Evolutionary conservation across 1,284 basidiomycete genomes (phyloP).

Genomic region (Farysia itapuensis): DNA sequence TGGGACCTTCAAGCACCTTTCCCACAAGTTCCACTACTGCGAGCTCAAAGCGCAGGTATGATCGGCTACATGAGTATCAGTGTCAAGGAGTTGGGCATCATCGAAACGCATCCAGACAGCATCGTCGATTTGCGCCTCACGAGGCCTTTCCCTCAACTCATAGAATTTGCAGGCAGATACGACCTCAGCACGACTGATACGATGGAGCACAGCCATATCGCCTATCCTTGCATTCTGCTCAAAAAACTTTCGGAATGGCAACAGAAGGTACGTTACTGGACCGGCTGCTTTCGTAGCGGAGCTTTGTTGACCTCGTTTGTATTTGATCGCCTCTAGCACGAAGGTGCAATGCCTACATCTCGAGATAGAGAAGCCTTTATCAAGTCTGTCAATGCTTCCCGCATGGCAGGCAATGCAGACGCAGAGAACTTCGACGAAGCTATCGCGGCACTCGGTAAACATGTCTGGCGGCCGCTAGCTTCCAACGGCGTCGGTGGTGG

Average conservation of each 20-base stretch:
- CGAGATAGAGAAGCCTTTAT: conserved; percentile 81
- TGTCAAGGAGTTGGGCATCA: conserved; percentile 63
- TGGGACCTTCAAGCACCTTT: conserved; percentile 38
- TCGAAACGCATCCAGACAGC: conserved; percentile 88
- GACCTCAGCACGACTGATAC: conserved; percentile 41
- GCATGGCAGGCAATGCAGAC: conserved; percentile 72
- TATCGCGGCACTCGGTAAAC: conserved; percentile 45
- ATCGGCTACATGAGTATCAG: conserved; percentile 46
- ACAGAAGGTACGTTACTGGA: conserved; percentile 67
- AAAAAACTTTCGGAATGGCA: conserved; percentile 81
- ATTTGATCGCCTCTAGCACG: conserved; percentile 1
- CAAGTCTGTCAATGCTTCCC: conserved; percentile 63
- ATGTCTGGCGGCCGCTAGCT: conserved; percentile 52
- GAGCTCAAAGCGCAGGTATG: conserved; percentile 44
- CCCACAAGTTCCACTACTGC: conserved; percentile 44
- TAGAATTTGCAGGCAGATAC: conserved; percentile 30
- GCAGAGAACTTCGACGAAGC: conserved; percentile 87
- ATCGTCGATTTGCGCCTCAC: conserved; percentile 72
- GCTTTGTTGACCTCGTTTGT: no score
- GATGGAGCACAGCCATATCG: conserved; percentile 50
- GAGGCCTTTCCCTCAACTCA: conserved; percentile 73
- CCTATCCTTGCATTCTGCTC: conserved; percentile 62
- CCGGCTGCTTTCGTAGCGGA: no score
- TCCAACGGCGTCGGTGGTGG: conserved; percentile 28
- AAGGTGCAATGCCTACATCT: conserved; percentile 64